Percentiles rank a stretch among this genome's conserved stretches.
phyloP scores from a whole-genome alignment of 2,329 filamentous ascomycete species.

The Lojkania enalia region DNA sequence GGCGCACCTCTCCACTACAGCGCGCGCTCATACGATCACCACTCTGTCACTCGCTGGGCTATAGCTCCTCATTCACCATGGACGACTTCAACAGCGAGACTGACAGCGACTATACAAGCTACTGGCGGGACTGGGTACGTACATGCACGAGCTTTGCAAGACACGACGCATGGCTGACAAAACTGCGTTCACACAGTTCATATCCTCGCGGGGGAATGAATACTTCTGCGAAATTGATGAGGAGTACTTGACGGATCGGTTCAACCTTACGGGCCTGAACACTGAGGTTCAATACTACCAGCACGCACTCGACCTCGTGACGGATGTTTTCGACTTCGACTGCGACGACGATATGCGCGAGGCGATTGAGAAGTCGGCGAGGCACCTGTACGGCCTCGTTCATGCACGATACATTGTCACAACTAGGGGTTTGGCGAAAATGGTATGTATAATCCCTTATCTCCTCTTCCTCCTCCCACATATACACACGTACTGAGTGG shows the following conservation, averaged over 20 bases:
- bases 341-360: constrained; percentile 98
- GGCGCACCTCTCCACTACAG: no score
- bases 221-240: constrained; percentile 99
- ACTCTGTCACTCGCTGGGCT: no score
- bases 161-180: neutral
- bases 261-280: constrained; percentile 96
- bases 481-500: no score
- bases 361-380: constrained; percentile 94
- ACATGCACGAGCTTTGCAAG: constrained; percentile 6
- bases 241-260: constrained; percentile 95
- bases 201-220: constrained; percentile 95
- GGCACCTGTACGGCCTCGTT: constrained; percentile 93
- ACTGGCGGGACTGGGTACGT: constrained; percentile 99
- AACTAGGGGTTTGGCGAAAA: constrained; percentile 89
- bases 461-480: no score
- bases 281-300: constrained; percentile 99
- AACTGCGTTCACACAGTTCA: constrained; percentile 67
- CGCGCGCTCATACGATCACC: no score
- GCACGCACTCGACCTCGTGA: constrained; percentile 95
- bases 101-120: constrained; percentile 98
- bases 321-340: constrained; percentile 97
- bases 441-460: no score
- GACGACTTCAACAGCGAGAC: constrained; percentile 98
- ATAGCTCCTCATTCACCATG: no score
- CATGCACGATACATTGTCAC: constrained; percentile 97